These are phyloP conservation scores for Rehmannia glutinosa DNA, from an alignment of 257 asterid genomes.

Conservation along the genomic window DNA sequence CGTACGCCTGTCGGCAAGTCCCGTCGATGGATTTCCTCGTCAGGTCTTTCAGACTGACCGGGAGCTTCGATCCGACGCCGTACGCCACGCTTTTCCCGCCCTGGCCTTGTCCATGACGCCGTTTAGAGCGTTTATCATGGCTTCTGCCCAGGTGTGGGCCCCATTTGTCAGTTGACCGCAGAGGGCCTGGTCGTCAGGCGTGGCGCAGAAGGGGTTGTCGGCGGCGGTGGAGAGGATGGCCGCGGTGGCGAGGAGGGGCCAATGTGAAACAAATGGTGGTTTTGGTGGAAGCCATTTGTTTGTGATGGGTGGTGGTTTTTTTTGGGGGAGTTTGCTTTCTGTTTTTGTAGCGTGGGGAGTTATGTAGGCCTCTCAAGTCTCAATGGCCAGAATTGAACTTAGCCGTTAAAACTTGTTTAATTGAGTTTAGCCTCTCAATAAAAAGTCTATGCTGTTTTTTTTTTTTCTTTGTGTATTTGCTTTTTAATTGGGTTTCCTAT, in stretches of 20 bases:
- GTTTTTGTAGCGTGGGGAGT: background rate
- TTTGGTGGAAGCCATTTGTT: constrained; percentile 11
- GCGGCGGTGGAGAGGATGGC: background rate
- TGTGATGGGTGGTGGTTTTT: too few species aligned
- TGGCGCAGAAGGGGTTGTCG: constrained; percentile 12
- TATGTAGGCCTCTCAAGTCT: too few species aligned
- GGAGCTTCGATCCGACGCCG: constrained; percentile 15
- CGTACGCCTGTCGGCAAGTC: constrained; percentile 11
- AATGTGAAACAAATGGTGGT: background rate
- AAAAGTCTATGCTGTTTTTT: too few species aligned
- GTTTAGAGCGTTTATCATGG: constrained; percentile 25
- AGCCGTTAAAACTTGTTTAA: too few species aligned
- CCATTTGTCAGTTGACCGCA: constrained; percentile 10
- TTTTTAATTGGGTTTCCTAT: background rate
- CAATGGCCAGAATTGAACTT: too few species aligned
- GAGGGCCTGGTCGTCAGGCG: constrained; percentile 15
- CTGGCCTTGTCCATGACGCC: background rate
- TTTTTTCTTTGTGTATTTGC: too few species aligned
- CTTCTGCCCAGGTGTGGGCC: constrained; percentile 22
- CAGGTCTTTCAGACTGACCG: background rate
- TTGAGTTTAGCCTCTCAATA: too few species aligned
- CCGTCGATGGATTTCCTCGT: constrained; percentile 6
- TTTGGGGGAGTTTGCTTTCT: background rate
- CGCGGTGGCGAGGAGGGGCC: constrained; percentile 7
- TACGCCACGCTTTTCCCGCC: background rate